A percentile compares a stretch with the other conserved stretches of the same genome.
Evolutionary conservation across 2,329 filamentous ascomycete genomes (phyloP).

Genomic region (Xenosphaeropsis pyriputrescens): DNA sequence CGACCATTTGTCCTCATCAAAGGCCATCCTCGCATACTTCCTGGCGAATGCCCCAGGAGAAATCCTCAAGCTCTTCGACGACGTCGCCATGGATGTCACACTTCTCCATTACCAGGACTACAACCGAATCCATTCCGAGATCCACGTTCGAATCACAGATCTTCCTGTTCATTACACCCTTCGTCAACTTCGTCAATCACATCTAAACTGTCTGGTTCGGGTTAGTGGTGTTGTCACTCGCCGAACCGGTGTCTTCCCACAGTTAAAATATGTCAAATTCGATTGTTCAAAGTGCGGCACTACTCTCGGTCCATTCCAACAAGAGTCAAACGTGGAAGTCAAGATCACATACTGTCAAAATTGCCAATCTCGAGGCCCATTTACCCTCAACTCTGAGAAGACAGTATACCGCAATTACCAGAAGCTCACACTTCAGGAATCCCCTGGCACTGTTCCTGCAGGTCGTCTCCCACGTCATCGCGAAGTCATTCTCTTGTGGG

Average conservation of each 20-base stretch:
- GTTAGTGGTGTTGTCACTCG: slow-evolving; percentile 93
- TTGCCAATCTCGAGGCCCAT: slow-evolving; percentile 89
- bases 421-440: slow-evolving; percentile 92
- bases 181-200: slow-evolving; percentile 84
- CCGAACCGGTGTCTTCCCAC: slow-evolving; percentile 88
- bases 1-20: slow-evolving; percentile 76
- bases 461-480: slow-evolving; percentile 85
- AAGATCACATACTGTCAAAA: slow-evolving; percentile 94
- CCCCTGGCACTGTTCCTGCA: slow-evolving; percentile 89
- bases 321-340: slow-evolving; percentile 92
- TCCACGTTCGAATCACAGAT: slow-evolving; percentile 93
- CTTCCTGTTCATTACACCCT: slow-evolving; percentile 90
- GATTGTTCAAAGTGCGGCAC: slow-evolving; percentile 88
- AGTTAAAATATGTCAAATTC: slow-evolving; percentile 97
- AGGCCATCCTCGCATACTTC: slow-evolving; percentile 91
- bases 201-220: slow-evolving; percentile 88
- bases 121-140: slow-evolving; percentile 92
- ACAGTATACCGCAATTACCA: slow-evolving; percentile 98
- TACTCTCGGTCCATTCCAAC: slow-evolving; percentile 89
- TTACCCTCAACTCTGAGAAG: slow-evolving; percentile 91
- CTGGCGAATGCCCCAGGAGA: slow-evolving; percentile 91
- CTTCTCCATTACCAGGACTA: slow-evolving; percentile 96
- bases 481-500: slow-evolving; percentile 91
- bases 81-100: slow-evolving; percentile 92
- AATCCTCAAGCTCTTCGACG: slow-evolving; percentile 89